phyloP scores from a whole-genome alignment of 345 rosid genomes.

The Citrus australasica region DNA sequence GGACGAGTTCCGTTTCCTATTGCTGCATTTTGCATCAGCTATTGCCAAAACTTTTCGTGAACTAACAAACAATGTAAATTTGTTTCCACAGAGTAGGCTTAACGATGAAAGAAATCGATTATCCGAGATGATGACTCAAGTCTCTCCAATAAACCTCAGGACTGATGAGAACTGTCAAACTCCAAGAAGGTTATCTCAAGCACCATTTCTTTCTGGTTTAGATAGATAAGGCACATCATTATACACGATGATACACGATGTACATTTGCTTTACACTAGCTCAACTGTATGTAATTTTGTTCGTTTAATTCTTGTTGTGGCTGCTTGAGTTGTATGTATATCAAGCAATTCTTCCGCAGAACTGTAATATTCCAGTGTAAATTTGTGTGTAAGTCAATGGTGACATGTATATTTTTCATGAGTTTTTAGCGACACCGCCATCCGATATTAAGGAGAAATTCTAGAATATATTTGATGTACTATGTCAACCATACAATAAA shows the following conservation, averaged over 20 bases:
- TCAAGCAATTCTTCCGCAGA: not conserved
- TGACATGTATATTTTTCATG: not conserved
- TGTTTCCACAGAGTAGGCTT: conserved; percentile 37
- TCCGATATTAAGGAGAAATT: not conserved
- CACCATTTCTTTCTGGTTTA: conserved; percentile 51
- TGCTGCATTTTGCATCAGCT: not conserved
- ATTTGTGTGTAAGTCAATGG: not conserved
- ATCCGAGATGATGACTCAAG: conserved; percentile 43
- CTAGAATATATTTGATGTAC: no score
- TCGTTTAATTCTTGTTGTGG: not conserved
- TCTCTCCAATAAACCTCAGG: conserved; percentile 43
- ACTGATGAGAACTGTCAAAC: conserved; percentile 41
- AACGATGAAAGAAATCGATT: conserved; percentile 50
- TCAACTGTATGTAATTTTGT: not conserved
- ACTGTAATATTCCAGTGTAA: conserved; percentile 6
- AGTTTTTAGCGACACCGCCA: not conserved
- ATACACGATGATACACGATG: not conserved
- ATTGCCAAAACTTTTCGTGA: not conserved
- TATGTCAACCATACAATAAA: no score
- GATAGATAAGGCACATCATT: conserved; percentile 32
- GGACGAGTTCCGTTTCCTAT: not conserved
- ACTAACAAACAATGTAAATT: conserved; percentile 3
- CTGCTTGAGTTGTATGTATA: not conserved
- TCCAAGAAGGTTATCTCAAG: conserved; percentile 43
- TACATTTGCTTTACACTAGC: not conserved